These are phyloP conservation scores for Fomitopsis pinicola DNA, from an alignment of 1,284 basidiomycete genomes.

Conservation along the genomic window DNA sequence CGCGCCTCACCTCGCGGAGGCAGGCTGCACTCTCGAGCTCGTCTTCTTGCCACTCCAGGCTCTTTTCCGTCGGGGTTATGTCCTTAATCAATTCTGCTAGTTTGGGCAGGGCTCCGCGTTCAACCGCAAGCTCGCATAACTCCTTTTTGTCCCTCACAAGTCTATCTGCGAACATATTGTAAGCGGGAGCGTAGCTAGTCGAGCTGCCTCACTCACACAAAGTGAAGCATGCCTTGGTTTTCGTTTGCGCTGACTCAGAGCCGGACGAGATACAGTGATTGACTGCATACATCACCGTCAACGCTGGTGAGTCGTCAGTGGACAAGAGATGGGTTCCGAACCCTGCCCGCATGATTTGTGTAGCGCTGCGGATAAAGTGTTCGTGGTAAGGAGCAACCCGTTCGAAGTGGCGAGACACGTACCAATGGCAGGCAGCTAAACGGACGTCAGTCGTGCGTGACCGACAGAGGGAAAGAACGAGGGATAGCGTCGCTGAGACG, in stretches of 20 bases:
- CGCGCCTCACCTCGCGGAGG: constrained; percentile 56
- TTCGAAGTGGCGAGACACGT: constrained; percentile 7
- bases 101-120: constrained; percentile 54
- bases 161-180: constrained; percentile 42
- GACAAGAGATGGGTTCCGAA: constrained; percentile 20
- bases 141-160: constrained; percentile 68
- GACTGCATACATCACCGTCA: constrained; percentile 59
- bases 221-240: constrained; percentile 66
- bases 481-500: constrained; percentile 28
- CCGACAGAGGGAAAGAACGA: constrained; percentile 46
- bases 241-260: constrained; percentile 36
- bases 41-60: constrained; percentile 48
- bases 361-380: constrained; percentile 36
- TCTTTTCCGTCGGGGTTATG: constrained; percentile 44
- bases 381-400: not conserved
- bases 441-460: constrained; percentile 56
- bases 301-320: constrained; percentile 39
- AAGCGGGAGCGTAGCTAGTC: not conserved
- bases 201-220: constrained; percentile 44
- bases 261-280: constrained; percentile 49
- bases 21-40: constrained; percentile 56
- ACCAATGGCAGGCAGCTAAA: constrained; percentile 68
- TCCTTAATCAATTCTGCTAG: constrained; percentile 45
- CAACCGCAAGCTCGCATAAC: constrained; percentile 60
- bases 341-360: constrained; percentile 51